Percentiles rank a stretch among this genome's conserved stretches.
Conservation (phyloP, 768 basidiomycete species). For the Rhodotorula toruloides region DNA sequence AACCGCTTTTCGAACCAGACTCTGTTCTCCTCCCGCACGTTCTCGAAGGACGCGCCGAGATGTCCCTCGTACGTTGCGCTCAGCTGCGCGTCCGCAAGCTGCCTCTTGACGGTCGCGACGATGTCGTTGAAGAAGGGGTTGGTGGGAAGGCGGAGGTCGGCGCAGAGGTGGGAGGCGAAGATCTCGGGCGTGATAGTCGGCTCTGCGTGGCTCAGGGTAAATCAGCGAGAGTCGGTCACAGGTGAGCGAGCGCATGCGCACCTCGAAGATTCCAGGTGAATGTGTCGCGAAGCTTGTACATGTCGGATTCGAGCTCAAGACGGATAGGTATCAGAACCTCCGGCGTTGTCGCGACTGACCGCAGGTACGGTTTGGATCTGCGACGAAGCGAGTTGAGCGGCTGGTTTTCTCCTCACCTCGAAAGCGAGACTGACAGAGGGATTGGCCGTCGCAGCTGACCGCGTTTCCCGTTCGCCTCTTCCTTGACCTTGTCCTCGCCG, state of each 20-base stretch:
- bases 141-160: too few relatives aligned
- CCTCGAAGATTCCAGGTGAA: conserved; percentile 96
- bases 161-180: conserved; percentile 78
- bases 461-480: conserved; percentile 16
- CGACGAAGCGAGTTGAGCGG: background rate
- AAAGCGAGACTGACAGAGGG: conserved; percentile 5
- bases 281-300: conserved; percentile 87
- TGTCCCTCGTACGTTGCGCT: conserved; percentile 42
- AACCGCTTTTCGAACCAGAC: conserved; percentile 35
- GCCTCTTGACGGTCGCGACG: conserved; percentile 62
- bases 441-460: conserved; percentile 23
- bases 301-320: conserved; percentile 93
- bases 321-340: conserved; percentile 90
- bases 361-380: conserved; percentile 45
- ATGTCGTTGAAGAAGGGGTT: conserved; percentile 71
- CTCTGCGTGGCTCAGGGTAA: conserved; percentile 53
- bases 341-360: conserved; percentile 45
- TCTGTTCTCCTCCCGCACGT: conserved; percentile 39
- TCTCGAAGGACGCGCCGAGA: conserved; percentile 31
- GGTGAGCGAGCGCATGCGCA: conserved; percentile 50
- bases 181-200: conserved; percentile 79
- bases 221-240: background rate
- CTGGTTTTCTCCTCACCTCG: background rate
- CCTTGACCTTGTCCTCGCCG: conserved; percentile 12
- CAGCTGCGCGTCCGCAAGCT: conserved; percentile 52